Evolutionary conservation across 75 land plant species (phyloP).

Genomic region (Chamaecyparis obtusa): DNA sequence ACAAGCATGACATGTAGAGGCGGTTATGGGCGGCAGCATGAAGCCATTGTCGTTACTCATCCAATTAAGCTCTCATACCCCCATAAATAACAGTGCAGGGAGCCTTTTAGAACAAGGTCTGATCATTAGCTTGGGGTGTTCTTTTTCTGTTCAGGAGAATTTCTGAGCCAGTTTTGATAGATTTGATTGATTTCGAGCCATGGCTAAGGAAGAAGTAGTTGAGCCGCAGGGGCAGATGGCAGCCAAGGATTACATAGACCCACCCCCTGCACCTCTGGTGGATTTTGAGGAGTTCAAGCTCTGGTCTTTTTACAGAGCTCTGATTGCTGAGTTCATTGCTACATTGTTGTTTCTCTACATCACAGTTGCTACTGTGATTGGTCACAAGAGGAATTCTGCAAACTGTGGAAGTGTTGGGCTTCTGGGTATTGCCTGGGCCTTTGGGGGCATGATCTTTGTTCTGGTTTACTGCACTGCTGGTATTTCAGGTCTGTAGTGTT

Average conservation of each 20-base stretch:
- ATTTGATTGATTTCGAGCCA: background rate
- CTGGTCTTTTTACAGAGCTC: slow-evolving; percentile 51
- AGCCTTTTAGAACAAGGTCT: background rate
- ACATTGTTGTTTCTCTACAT: slow-evolving; percentile 43
- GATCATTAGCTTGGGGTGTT: background rate
- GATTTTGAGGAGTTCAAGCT: slow-evolving; percentile 25
- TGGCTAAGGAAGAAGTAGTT: slow-evolving; percentile 4
- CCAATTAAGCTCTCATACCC: background rate
- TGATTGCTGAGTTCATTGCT: slow-evolving; percentile 43
- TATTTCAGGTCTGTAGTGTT: slow-evolving; percentile 24
- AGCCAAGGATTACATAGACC: slow-evolving; percentile 38
- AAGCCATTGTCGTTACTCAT: slow-evolving; percentile 2
- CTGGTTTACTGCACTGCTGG: slow-evolving; percentile 50
- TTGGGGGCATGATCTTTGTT: slow-evolving; percentile 46
- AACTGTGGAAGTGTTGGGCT: slow-evolving; percentile 36
- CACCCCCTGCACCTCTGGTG: slow-evolving; percentile 38
- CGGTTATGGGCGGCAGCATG: slow-evolving; percentile 10
- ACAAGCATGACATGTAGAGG: background rate
- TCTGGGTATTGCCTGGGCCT: slow-evolving; percentile 42
- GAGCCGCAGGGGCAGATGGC: slow-evolving; percentile 8
- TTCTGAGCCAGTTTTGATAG: background rate
- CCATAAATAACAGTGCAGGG: background rate
- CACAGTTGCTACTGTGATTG: slow-evolving; percentile 39
- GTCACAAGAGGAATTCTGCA: slow-evolving; percentile 13
- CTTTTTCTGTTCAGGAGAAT: no score